Percentiles rank a stretch among this genome's conserved stretches.
Evolutionary conservation across 1,284 basidiomycete genomes (phyloP).

Genomic region (Malassezia arunalokei): DNA sequence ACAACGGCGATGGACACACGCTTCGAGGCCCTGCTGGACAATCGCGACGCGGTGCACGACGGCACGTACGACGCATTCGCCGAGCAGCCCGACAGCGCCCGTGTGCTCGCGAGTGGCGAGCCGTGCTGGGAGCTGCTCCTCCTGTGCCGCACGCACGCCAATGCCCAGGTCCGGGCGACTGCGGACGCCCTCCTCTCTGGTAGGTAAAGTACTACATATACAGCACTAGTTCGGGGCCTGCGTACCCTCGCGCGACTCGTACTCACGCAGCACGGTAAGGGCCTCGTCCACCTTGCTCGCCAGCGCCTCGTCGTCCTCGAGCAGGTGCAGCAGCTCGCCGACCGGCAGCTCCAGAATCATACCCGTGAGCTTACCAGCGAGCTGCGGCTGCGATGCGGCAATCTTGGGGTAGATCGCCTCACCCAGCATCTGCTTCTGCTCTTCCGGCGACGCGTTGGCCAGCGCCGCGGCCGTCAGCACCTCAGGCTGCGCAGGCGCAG

Average conservation of each 20-base stretch:
- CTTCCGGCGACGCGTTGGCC: constrained; percentile 44
- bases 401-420: constrained; percentile 47
- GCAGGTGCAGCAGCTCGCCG: constrained; percentile 42
- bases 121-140: constrained; percentile 15
- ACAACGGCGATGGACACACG: constrained; percentile 53
- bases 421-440: constrained; percentile 47
- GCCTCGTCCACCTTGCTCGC: constrained; percentile 44
- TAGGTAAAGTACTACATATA: not conserved
- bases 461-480: constrained; percentile 39
- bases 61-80: constrained; percentile 12
- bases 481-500: constrained; percentile 25
- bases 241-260: constrained; percentile 29
- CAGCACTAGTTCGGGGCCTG: constrained; percentile 2
- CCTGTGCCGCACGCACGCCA: constrained; percentile 10
- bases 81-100: constrained; percentile 13
- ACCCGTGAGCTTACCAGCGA: constrained; percentile 45
- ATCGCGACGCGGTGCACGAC: constrained; percentile 60
- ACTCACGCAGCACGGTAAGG: constrained; percentile 43
- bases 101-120: constrained; percentile 17
- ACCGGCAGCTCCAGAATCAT: constrained; percentile 47
- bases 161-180: constrained; percentile 16
- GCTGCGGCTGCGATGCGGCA: constrained; percentile 35
- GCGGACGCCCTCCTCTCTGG: constrained; percentile 3
- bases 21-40: constrained; percentile 69
- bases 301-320: constrained; percentile 44